A percentile compares a stretch with the other conserved stretches of the same genome.
phyloP scores from a whole-genome alignment of 2,329 filamentous ascomycete genomes.

The Penicillium sumatraense region DNA sequence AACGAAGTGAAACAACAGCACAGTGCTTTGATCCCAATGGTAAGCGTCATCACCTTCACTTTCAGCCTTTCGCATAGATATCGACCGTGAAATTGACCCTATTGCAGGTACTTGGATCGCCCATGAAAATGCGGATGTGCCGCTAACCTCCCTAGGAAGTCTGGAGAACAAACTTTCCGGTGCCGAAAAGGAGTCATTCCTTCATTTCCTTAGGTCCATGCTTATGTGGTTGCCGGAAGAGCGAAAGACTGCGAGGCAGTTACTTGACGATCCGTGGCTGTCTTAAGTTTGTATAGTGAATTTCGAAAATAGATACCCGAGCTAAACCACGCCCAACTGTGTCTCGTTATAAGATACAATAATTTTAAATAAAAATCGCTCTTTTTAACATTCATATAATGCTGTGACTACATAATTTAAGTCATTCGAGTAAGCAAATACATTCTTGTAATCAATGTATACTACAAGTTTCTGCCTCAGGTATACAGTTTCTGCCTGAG shows the following conservation, averaged over 20 bases:
- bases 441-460: no score
- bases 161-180: conserved; percentile 27
- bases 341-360: no score
- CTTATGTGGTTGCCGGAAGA: conserved; percentile 46
- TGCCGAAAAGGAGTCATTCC: conserved; percentile 38
- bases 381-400: no score
- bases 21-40: conserved; percentile 33
- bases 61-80: conserved; percentile 1
- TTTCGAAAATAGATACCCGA: no score
- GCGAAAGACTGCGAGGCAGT: conserved; percentile 39
- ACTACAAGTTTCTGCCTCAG: no score
- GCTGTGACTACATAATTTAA: no score
- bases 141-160: conserved; percentile 22
- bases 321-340: no score
- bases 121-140: conserved; percentile 25
- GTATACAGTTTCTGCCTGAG: no score
- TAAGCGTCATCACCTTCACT: conserved; percentile 13
- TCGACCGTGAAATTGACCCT: conserved; percentile 6
- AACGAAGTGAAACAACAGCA: conserved; percentile 31
- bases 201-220: conserved; percentile 43
- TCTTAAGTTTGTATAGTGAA: no score
- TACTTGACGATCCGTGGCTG: conserved; percentile 44
- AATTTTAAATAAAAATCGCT: no score
- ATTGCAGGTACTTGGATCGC: conserved; percentile 28
- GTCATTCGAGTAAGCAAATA: no score